A percentile compares a stretch with the other conserved stretches of the same genome.
Conservation (phyloP, 495 filamentous ascomycete genomes). For the Penicillium samsonianum region DNA sequence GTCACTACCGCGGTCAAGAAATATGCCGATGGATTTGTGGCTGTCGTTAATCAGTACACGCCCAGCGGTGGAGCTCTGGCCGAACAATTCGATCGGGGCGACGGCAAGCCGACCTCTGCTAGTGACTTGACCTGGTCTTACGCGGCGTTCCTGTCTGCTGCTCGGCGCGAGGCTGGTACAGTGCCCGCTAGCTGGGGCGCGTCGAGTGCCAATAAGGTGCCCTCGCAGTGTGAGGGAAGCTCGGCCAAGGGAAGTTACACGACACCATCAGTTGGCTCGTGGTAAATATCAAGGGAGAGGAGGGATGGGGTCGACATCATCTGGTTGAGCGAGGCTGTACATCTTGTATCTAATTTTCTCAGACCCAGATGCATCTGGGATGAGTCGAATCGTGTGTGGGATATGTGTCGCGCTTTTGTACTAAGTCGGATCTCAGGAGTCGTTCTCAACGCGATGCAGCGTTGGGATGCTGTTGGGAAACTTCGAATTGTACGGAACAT, state of each 20-base stretch:
- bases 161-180: background rate
- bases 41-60: constrained; percentile 51
- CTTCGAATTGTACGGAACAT: too few species aligned
- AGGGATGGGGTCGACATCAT: background rate
- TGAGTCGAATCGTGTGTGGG: too few species aligned
- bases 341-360: too few species aligned
- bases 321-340: background rate
- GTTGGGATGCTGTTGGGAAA: too few species aligned
- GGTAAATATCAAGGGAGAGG: background rate
- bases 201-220: constrained; percentile 47
- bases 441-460: too few species aligned
- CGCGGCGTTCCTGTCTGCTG: background rate
- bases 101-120: constrained; percentile 56
- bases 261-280: background rate
- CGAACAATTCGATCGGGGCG: constrained; percentile 60
- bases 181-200: background rate
- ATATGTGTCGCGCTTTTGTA: too few species aligned
- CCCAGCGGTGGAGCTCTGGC: constrained; percentile 54
- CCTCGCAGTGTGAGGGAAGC: background rate
- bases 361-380: too few species aligned
- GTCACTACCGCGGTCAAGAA: constrained; percentile 46
- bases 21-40: constrained; percentile 53
- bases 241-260: background rate
- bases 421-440: too few species aligned
- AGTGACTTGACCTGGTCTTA: constrained; percentile 60